Base-by-base conservation (phyloP, 106 monocot genomes). In the Cymbidium sinense region DNA sequence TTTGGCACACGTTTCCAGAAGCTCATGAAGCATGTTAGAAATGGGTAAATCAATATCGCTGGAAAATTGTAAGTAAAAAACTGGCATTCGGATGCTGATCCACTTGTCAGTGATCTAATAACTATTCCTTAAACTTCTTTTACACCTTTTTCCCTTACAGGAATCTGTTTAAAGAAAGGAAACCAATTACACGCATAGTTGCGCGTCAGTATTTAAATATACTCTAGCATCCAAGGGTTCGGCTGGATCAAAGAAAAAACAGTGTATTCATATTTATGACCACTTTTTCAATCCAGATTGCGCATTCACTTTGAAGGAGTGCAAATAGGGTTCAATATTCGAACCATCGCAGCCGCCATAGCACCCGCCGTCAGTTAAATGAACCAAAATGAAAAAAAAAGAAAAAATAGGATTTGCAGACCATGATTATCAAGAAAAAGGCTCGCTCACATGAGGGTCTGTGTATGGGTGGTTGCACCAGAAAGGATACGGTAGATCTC, bases 401-500 rank as follows among this genome's bases (percentile, higher is more conserved):
- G 11, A 69, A 69, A 69, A 31, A 18, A 69, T 34, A 33, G 15
- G 4, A 69, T 17, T 69, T 28, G 18, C 33, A 11, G 43, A 43
- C 19, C 17, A 62, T 31, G 15, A 5, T 17, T 1, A 50, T 37
- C 17, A 33, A 34, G 36, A 43, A 23, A 28, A 20, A 23, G 51
- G 34, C 39, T n/a, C n/a, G n/a, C 76, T 84, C 84, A 91, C 94
- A 90, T 88, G 82, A 88, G 37, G 15, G 89, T 82, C 77, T 83
- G 83, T 29, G 88, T 87, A 47, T 80, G 82, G 21, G 90, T 77
- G 43, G 91, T 39, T 65, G 83, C 85, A 64, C 81, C 88, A 74
- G 30, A 34, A 76, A 94, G 86, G 78, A 87, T 52, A 9, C 77
- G 74, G 77, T 86, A 92, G 77, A 98, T 98, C 34, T 88, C 90